Percentiles rank a stretch among this genome's conserved stretches.
Evolutionary conservation across 2,329 filamentous ascomycete species (phyloP).

Genomic region (Hypoxylon sp.): DNA sequence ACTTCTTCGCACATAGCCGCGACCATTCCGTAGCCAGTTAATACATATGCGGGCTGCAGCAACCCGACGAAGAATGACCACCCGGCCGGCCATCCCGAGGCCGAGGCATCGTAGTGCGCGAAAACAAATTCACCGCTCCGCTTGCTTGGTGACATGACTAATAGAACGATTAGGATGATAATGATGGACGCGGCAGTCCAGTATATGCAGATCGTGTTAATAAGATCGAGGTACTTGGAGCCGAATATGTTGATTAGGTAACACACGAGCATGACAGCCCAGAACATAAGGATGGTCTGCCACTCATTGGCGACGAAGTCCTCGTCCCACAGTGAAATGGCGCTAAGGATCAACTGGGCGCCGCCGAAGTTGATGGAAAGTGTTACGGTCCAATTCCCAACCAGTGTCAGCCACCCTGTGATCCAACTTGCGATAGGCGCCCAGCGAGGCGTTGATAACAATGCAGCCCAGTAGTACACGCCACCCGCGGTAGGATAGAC

Average conservation of each 20-base stretch:
- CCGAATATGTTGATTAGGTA: constrained; percentile 76
- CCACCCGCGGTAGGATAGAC: constrained; percentile 78
- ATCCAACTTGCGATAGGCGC: constrained; percentile 78
- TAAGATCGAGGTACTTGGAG: constrained; percentile 71
- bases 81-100: constrained; percentile 75
- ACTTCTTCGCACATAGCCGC: constrained; percentile 81
- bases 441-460: constrained; percentile 75
- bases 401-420: constrained; percentile 79
- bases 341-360: constrained; percentile 75
- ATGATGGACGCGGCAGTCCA: constrained; percentile 77
- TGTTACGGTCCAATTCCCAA: constrained; percentile 79
- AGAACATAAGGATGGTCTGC: constrained; percentile 80
- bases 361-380: constrained; percentile 79
- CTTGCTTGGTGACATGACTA: constrained; percentile 71
- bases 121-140: constrained; percentile 76
- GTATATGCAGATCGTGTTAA: constrained; percentile 81
- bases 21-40: constrained; percentile 79
- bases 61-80: constrained; percentile 82
- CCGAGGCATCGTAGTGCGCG: constrained; percentile 75
- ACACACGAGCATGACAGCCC: constrained; percentile 77
- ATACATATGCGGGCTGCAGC: constrained; percentile 74
- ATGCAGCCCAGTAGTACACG: constrained; percentile 80
- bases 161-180: constrained; percentile 63
- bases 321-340: constrained; percentile 79
- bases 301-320: constrained; percentile 76